Percentiles rank a stretch among this genome's conserved stretches.
phyloP scores from a whole-genome alignment of 163 green algal genomes.

The Dunaliella salina region DNA sequence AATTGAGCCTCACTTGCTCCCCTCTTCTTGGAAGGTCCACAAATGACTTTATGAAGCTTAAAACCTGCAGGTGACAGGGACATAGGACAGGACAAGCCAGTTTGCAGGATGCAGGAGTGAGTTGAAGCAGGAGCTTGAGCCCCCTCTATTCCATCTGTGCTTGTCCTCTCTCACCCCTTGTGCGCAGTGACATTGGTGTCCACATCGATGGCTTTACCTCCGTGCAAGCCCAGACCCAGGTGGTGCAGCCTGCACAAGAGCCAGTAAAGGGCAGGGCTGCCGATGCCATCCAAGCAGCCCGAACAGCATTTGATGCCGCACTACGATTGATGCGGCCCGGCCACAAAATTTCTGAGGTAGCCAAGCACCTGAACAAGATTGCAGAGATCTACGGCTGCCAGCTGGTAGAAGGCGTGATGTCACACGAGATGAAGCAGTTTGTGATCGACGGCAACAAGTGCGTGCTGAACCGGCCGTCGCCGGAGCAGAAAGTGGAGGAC shows the following conservation, averaged over 20 bases:
- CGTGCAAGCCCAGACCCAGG: slow-evolving; percentile 77
- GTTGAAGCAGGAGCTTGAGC: too few relatives aligned
- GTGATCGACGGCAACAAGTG: slow-evolving; percentile 93
- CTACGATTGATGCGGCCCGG: slow-evolving; percentile 85
- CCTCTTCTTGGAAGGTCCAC: too few relatives aligned
- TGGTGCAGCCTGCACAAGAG: slow-evolving; percentile 50
- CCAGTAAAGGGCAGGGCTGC: slow-evolving; percentile 73
- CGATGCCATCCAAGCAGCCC: slow-evolving; percentile 80
- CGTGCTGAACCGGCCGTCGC: slow-evolving; percentile 78
- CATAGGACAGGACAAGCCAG: too few relatives aligned
- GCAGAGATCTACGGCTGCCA: slow-evolving; percentile 83
- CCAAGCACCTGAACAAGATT: slow-evolving; percentile 64
- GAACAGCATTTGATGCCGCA: slow-evolving; percentile 81
- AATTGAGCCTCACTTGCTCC: too few relatives aligned
- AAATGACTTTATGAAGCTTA: too few relatives aligned
- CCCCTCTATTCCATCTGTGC: too few relatives aligned
- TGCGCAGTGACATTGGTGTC: slow-evolving; percentile 83
- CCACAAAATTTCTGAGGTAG: slow-evolving; percentile 72
- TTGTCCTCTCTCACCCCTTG: too few relatives aligned
- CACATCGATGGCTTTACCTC: slow-evolving; percentile 98
- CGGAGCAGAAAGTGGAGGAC: slow-evolving; percentile 86
- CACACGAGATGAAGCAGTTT: slow-evolving; percentile 87
- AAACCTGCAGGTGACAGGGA: too few relatives aligned
- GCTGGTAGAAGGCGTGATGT: slow-evolving; percentile 91
- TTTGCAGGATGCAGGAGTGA: too few relatives aligned